These are phyloP conservation scores for Hansenula lynferdii DNA, from an alignment of 1,139 yeast species.

Conservation along the genomic window DNA sequence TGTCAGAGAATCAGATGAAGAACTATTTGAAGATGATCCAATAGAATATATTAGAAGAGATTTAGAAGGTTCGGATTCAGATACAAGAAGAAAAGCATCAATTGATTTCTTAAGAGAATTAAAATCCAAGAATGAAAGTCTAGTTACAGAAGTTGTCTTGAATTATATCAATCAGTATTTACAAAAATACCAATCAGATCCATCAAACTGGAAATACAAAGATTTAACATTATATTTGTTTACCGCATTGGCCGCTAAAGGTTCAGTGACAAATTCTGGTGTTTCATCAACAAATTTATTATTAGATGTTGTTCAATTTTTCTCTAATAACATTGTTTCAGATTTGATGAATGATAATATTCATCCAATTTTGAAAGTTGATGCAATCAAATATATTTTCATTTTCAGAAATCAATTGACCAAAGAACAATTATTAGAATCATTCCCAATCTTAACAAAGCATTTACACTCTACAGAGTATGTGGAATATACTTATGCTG, in stretches of 20 bases:
- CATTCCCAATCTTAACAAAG: conserved; percentile 74
- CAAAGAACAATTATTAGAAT: conserved; percentile 72
- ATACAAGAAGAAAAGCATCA: conserved; percentile 86
- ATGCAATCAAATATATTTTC: conserved; percentile 87
- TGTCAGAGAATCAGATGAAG: conserved; percentile 83
- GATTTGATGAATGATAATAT: conserved; percentile 54
- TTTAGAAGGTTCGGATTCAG: conserved; percentile 91
- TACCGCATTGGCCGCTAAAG: conserved; percentile 88
- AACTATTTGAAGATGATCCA: conserved; percentile 95
- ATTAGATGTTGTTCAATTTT: conserved; percentile 84
- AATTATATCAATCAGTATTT: conserved; percentile 70
- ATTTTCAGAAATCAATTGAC: conserved; percentile 91
- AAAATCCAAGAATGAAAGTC: conserved; percentile 70
- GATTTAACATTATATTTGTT: conserved; percentile 86
- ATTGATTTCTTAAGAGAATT: conserved; percentile 87
- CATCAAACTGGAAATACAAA: conserved; percentile 71
- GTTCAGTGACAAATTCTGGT: conserved; percentile 78
- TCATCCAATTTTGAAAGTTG: conserved; percentile 80
- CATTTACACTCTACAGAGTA: conserved; percentile 61
- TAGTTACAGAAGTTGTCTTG: conserved; percentile 74
- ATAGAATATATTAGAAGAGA: conserved; percentile 88
- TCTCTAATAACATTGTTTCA: conserved; percentile 72
- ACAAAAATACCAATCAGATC: conserved; percentile 38
- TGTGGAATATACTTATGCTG: conserved; percentile 89
- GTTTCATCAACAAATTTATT: conserved; percentile 82